phyloP scores from a whole-genome alignment of 371 early-diverging fungal genomes.

The Phascolomyces articulosus region DNA sequence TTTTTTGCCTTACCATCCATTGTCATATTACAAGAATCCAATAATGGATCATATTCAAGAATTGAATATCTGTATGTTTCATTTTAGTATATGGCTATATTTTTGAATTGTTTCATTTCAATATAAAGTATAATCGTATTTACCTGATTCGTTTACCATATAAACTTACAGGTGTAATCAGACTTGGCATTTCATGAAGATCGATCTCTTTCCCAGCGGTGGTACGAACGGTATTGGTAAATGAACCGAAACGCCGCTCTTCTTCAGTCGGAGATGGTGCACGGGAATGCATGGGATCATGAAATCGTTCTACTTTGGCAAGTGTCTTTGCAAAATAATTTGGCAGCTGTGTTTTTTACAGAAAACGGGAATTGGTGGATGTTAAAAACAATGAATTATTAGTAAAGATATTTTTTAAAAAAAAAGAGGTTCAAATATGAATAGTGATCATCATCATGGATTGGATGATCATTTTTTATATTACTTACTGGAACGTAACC shows the following conservation, averaged over 20 bases:
- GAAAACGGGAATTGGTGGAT: too few species aligned
- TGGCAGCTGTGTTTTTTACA: conserved; percentile 36
- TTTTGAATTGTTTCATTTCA: too few species aligned
- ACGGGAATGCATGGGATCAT: conserved; percentile 64
- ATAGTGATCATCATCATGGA: too few species aligned
- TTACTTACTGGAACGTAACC: conserved; percentile 78
- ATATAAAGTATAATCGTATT: too few species aligned
- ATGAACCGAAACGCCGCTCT: conserved; percentile 26
- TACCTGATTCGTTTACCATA: conserved; percentile 91
- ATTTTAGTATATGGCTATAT: neutral
- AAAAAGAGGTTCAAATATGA: conserved; percentile 1
- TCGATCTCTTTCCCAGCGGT: conserved; percentile 20
- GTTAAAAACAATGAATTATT: too few species aligned
- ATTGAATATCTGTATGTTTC: conserved; percentile 86
- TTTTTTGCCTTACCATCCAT: conserved; percentile 64
- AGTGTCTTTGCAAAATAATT: conserved; percentile 82
- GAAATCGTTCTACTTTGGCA: conserved; percentile 81
- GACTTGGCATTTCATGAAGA: conserved; percentile 54
- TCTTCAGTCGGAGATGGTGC: conserved; percentile 16
- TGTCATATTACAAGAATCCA: conserved; percentile 95
- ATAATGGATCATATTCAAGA: conserved; percentile 90
- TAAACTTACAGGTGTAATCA: conserved; percentile 91
- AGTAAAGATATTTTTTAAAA: too few species aligned
- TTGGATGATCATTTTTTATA: too few species aligned
- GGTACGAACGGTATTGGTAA: conserved; percentile 40